Base-by-base conservation (phyloP, 176 grass and related monocot species). In the Juncus effusus region DNA sequence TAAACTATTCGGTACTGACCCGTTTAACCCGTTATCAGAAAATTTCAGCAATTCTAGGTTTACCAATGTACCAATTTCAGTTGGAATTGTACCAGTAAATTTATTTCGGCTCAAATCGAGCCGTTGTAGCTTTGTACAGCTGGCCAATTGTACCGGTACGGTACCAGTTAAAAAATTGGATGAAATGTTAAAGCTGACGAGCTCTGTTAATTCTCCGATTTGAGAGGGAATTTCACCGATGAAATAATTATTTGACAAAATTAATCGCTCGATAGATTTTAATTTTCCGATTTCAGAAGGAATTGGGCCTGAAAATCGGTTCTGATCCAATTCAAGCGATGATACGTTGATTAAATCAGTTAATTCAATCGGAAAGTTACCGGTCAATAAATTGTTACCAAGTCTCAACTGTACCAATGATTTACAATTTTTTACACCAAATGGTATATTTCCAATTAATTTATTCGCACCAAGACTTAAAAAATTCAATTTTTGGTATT, bases 171-270 rank as follows among this genome's bases (percentile, higher is more conserved):
- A 68, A 64, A 80, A 80, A 72, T 99, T 99, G 0, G 95, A 99
- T 6, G 95, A 99, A 71, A 94, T 66, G 59, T 93, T 93, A 83
- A 99, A 99, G 85, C 76, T 86, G 9, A 99, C 95, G 60, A 99
- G 95, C 66, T 92, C 64, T 0, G 69, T 76, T 16, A 99, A 62
- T 51, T 99, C 76, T 40, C 85, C 95, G 67, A 99, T 82, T 59
- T 80, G 15, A 54, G 83, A 56, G 52, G 95, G 85, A 5, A 99
- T 72, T 51, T 89, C 64, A 59, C 95, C 89, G 0, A 85, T 72
- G 65, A 99, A 99, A 77, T 87, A 93, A 71, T 99, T 99, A 11
- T 64, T 60, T 54, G 89, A 93, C 69, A 99, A 64, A 51, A 99
- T 77, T 15, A 94, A 65, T 83, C 89, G 81, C 65, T 89, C 83